Base-by-base conservation (phyloP, 345 rosid species). In the Odontarrhena argentea region DNA sequence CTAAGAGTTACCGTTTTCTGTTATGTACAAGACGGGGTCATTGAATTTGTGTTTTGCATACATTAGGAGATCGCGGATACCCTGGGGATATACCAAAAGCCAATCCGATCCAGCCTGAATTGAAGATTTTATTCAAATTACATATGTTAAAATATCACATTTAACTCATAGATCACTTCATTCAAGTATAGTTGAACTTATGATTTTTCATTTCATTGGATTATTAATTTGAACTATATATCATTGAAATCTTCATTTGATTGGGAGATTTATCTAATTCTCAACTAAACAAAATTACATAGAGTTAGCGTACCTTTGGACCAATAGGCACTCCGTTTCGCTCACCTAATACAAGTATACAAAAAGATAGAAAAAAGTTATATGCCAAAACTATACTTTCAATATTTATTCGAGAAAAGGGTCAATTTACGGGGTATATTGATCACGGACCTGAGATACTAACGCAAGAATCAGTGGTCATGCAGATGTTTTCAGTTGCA, bases 1-100 rank as follows among this genome's bases (percentile, higher is more conserved):
- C 2, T 18, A 14, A 26, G 30, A 53, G 1, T 74, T 75, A 81
- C 92, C 92, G 11, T 86, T 86, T 48, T 84, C 92, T 25, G 89
- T 82, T 3, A 86, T 50, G 52, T 76, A 79, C 46, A 86, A 62
- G 4, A 53, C n/a, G 1, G 87, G 87, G 51, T 76, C 56, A 3
- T 80, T 75, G 67, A 68, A 87, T 34, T 74, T 81, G 48, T 43
- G 2, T 60, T 84, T 81, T 30, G 57, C 64, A 56, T 84, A 60
- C 6, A 83, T 44, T 54, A 84, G 38, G n/a, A 83, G 55, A 43
- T 80, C 79, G 34, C 50, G 76, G 41, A 87, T 15, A 38, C 89
- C 93, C 54, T 78, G 11, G 0, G 92, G 92, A 61, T 83, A 81
- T 8, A 78, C 25, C 56, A 73, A 46, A 28, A 79, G 78, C 82